Evolutionary conservation across 73 alveolate genomes (phyloP).

Genomic region (Stentor coeruleus): DNA sequence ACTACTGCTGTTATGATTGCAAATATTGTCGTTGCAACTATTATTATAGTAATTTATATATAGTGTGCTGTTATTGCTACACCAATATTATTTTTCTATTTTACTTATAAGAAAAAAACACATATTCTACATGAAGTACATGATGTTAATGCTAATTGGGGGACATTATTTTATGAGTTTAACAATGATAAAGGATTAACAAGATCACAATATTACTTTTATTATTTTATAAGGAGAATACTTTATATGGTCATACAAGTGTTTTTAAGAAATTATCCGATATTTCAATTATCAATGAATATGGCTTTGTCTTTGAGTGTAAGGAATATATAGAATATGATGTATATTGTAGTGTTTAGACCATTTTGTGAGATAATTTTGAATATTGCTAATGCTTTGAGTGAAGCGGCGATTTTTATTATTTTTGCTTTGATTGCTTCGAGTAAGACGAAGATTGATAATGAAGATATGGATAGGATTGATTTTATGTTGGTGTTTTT

Average conservation of each 20-base stretch:
- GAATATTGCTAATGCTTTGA: neutral
- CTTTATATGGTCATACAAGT: neutral
- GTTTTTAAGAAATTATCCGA: neutral
- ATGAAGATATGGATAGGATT: neutral
- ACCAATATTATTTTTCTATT: neutral
- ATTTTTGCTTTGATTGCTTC: neutral
- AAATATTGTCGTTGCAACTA: neutral
- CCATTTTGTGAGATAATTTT: neutral
- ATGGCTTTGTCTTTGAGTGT: neutral
- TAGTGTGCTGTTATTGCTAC: neutral
- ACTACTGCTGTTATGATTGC: neutral
- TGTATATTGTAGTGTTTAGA: neutral
- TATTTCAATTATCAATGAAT: neutral
- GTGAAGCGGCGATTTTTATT: neutral
- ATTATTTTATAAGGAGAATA: neutral
- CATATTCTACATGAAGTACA: neutral
- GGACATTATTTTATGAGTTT: slow-evolving; percentile 12
- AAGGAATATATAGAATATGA: neutral
- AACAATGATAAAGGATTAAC: slow-evolving; percentile 14
- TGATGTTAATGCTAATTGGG: neutral
- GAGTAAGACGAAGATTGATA: neutral
- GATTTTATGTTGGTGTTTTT: neutral
- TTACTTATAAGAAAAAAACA: neutral
- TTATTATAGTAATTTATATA: neutral
- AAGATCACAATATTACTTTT: neutral